These are phyloP conservation scores for Madurella fahalii DNA, from an alignment of 2,329 filamentous ascomycete genomes.

Conservation along the genomic window DNA sequence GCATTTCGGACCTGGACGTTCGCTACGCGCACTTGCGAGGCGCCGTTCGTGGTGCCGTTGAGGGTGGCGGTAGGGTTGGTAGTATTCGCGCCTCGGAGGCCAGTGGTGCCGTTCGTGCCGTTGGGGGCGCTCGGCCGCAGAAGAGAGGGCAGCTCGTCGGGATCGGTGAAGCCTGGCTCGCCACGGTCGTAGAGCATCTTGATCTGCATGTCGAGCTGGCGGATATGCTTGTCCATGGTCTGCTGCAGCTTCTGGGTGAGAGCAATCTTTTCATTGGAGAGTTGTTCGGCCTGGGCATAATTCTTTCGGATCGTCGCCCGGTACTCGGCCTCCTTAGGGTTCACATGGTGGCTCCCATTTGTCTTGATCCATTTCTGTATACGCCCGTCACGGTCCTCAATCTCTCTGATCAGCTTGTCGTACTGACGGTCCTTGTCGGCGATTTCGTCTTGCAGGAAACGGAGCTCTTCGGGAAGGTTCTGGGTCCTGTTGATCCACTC, in stretches of 20 bases:
- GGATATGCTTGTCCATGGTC: slow-evolving; percentile 59
- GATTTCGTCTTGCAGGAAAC: slow-evolving; percentile 80
- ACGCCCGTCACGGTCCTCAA: slow-evolving; percentile 67
- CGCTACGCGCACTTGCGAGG: slow-evolving; percentile 42
- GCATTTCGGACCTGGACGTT: slow-evolving; percentile 47
- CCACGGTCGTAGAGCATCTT: slow-evolving; percentile 58
- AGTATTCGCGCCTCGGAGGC: slow-evolving; percentile 42
- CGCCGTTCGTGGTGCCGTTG: slow-evolving; percentile 36
- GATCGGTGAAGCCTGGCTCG: slow-evolving; percentile 59
- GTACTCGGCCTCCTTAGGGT: slow-evolving; percentile 70
- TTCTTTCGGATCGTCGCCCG: slow-evolving; percentile 63
- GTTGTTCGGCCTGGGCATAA: slow-evolving; percentile 62
- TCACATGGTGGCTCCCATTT: slow-evolving; percentile 67
- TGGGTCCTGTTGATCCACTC: slow-evolving; percentile 72
- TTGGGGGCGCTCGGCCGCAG: slow-evolving; percentile 56
- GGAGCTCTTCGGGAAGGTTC: slow-evolving; percentile 77
- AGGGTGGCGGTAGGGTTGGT: slow-evolving; percentile 38
- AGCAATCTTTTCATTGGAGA: slow-evolving; percentile 71
- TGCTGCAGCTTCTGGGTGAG: slow-evolving; percentile 61
- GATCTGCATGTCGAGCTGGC: slow-evolving; percentile 59
- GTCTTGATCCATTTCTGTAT: slow-evolving; percentile 79
- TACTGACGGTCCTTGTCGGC: slow-evolving; percentile 73
- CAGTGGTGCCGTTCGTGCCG: slow-evolving; percentile 34
- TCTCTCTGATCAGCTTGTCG: slow-evolving; percentile 62
- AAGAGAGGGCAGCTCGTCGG: slow-evolving; percentile 60